Percentiles rank a stretch among this genome's conserved stretches.
Evolutionary conservation across 192 early-diverging fungal species (phyloP).

Genomic region (Spizellomyces punctatus): DNA sequence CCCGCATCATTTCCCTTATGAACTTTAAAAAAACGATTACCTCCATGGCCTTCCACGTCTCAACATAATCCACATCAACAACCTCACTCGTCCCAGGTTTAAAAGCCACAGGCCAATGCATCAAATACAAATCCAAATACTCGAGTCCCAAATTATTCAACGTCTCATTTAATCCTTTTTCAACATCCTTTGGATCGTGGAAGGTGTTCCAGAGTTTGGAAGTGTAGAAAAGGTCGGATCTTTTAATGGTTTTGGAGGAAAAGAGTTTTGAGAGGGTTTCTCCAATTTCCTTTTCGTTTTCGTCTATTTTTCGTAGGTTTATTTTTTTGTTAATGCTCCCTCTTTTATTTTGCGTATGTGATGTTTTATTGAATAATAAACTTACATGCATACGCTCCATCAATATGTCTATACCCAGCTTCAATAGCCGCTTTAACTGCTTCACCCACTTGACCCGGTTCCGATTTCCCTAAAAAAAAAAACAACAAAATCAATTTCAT

Average conservation of each 20-base stretch:
- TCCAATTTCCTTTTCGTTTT: constrained; percentile 82
- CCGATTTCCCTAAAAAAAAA: constrained; percentile 53
- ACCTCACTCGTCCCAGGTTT: constrained; percentile 39
- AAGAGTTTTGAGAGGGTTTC: constrained; percentile 61
- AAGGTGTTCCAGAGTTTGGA: constrained; percentile 70
- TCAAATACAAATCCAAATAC: constrained; percentile 82
- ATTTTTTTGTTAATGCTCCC: neutral
- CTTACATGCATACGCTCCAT: constrained; percentile 35
- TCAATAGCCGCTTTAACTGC: constrained; percentile 67
- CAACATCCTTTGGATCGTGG: constrained; percentile 60
- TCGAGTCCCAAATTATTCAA: constrained; percentile 69
- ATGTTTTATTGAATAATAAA: too few species aligned
- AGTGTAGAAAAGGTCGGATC: constrained; percentile 77
- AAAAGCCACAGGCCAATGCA: constrained; percentile 83
- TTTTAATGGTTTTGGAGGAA: constrained; percentile 47
- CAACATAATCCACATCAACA: constrained; percentile 61
- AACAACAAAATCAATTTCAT: neutral
- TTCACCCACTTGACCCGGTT: constrained; percentile 52
- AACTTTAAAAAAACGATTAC: neutral
- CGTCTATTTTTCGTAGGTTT: constrained; percentile 48
- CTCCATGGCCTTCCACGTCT: constrained; percentile 88
- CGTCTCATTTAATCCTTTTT: constrained; percentile 60
- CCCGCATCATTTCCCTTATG: neutral
- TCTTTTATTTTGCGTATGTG: neutral
- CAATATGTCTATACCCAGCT: constrained; percentile 62